Base-by-base conservation (phyloP, 2,329 filamentous ascomycete species). In the Furcasterigmium furcatum region DNA sequence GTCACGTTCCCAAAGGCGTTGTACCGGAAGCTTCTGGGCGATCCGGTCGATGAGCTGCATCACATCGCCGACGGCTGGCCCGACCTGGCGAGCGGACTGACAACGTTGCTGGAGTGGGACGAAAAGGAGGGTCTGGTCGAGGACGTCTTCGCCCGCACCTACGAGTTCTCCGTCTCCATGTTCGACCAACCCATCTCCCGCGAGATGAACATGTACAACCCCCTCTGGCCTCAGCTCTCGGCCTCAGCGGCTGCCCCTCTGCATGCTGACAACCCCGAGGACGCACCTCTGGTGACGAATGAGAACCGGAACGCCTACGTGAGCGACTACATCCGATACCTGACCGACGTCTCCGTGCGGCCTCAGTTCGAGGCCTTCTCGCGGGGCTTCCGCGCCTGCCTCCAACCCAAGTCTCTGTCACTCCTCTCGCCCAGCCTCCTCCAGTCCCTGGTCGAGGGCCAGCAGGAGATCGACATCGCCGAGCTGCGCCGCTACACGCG, bases 11-110 rank as follows among this genome's bases (percentile, higher is more conserved):
- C 94, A 1, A 78, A 82, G 46, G 88, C 85, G 0, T 77, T 99
- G 4, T 99, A 99, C 66, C 79, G 82, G 44, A 88, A 88, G 55
- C 74, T 97, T 1, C 73, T 95, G 1, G 82, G 80, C 9, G 73
- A 85, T 47, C 81, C 84, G 9, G 81, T 87, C 14, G 81, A 80
- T 27, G 78, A 84, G 46, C 70, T 94, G 2, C 80, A 89, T 39
- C 84, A 91, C 60, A 90, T 97, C 50, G 73, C 77, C 3, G 91
- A 96, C 56, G 91, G 89, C 4, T 97, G 92, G 92, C 88, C 90
- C 2, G 84, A 86, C 14, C 75, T 96, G 4, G 82, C 84, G 2
- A 89, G 77, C 54, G 87, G 90, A 0, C 74, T 99, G 14, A 82
- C 82, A 5, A 74, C 77, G 4, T 71, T 97, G 2, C 70, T 92